Conservation (phyloP, 768 basidiomycete genomes). For the Lactarius pseudohatsudake region DNA sequence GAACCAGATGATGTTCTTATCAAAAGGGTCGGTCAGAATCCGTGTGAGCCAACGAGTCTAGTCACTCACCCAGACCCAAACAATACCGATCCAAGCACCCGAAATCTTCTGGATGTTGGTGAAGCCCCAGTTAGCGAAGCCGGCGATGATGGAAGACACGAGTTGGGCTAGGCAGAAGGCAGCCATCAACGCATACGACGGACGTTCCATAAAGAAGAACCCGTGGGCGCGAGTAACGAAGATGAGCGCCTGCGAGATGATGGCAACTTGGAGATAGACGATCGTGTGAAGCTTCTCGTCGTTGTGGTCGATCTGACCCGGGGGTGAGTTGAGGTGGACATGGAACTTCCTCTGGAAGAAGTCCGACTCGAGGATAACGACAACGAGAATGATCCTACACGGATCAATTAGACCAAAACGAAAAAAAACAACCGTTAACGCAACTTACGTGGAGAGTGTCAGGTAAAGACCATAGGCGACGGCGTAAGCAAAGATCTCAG, state of each 20-base stretch:
- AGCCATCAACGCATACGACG: slow-evolving; percentile 80
- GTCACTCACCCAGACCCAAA: slow-evolving; percentile 87
- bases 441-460: slow-evolving; percentile 81
- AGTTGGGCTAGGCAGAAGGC: slow-evolving; percentile 95
- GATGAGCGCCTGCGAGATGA: slow-evolving; percentile 98
- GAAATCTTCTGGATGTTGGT: slow-evolving; percentile 77
- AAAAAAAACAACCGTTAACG: slow-evolving; percentile 16
- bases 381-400: slow-evolving; percentile 68
- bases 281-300: slow-evolving; percentile 83
- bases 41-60: not conserved
- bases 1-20: slow-evolving; percentile 93
- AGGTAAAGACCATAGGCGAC: slow-evolving; percentile 95
- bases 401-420: slow-evolving; percentile 18
- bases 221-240: slow-evolving; percentile 93
- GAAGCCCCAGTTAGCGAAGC: slow-evolving; percentile 93
- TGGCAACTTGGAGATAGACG: slow-evolving; percentile 94
- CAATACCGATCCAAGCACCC: slow-evolving; percentile 95
- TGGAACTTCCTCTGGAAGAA: slow-evolving; percentile 91
- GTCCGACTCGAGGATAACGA: slow-evolving; percentile 78
- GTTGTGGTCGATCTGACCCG: slow-evolving; percentile 45
- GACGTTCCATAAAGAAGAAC: slow-evolving; percentile 97
- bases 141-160: slow-evolving; percentile 93
- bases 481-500: slow-evolving; percentile 95
- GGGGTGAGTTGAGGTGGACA: slow-evolving; percentile 49
- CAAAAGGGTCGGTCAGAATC: slow-evolving; percentile 2